phyloP scores from a whole-genome alignment of 1,139 yeast species.

The Protomyces arabidopsidicola region DNA sequence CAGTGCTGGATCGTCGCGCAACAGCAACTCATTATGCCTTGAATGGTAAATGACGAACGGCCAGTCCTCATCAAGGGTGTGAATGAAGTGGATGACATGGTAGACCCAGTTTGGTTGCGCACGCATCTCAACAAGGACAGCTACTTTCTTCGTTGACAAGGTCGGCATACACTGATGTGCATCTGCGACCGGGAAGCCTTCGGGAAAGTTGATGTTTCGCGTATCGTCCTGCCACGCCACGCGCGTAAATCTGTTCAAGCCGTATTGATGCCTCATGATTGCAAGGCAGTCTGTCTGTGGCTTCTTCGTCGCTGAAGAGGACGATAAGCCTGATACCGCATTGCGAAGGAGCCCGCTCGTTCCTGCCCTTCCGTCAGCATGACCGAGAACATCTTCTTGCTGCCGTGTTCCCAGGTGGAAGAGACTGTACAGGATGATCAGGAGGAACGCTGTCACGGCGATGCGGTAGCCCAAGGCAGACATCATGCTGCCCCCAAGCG shows the following conservation, averaged over 20 bases:
- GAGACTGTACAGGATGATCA: too few relatives aligned
- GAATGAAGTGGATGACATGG: conserved; percentile 6
- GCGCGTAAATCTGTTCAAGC: not conserved
- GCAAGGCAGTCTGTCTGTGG: too few relatives aligned
- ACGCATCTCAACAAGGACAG: conserved; percentile 11
- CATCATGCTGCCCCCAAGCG: too few relatives aligned
- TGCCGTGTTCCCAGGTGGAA: too few relatives aligned
- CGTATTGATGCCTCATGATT: not conserved
- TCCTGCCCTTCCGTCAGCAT: too few relatives aligned
- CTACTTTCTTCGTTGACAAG: conserved; percentile 2
- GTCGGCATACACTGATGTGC: not conserved
- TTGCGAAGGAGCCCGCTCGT: too few relatives aligned
- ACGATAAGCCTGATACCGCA: too few relatives aligned
- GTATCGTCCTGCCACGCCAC: not conserved
- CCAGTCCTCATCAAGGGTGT: conserved; percentile 13
- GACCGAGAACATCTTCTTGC: too few relatives aligned
- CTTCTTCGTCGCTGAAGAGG: too few relatives aligned
- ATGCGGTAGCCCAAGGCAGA: too few relatives aligned
- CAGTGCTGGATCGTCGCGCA: not conserved
- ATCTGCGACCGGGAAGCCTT: not conserved
- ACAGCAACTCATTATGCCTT: conserved; percentile 5
- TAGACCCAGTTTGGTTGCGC: conserved; percentile 4
- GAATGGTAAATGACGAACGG: conserved; percentile 16
- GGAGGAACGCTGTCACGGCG: too few relatives aligned
- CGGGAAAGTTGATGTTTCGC: not conserved